These are phyloP conservation scores for Vigna angularis DNA, from an alignment of 306 rosid genomes.

Conservation along the genomic window DNA sequence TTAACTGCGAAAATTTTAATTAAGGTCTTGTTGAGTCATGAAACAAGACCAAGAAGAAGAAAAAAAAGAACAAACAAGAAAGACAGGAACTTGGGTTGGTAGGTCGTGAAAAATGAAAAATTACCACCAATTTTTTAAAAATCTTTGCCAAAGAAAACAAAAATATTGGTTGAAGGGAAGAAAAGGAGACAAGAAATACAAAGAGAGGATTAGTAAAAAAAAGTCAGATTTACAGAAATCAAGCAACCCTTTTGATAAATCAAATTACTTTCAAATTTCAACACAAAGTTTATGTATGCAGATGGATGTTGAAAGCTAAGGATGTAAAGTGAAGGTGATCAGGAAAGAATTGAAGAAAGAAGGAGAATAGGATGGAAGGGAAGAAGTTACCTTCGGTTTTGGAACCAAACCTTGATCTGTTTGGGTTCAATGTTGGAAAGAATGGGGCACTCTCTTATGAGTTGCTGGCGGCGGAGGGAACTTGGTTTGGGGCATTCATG, in stretches of 20 bases:
- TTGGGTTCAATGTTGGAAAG: conserved; percentile 95
- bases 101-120: neutral
- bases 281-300: neutral
- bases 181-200: neutral
- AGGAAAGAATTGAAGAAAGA: neutral
- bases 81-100: conserved; percentile 6
- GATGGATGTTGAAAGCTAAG: neutral
- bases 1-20: neutral
- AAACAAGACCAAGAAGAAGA: neutral
- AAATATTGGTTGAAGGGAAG: neutral
- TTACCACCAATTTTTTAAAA: neutral
- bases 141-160: neutral
- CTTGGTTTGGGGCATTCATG: conserved; percentile 98
- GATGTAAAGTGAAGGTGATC: neutral
- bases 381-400: conserved; percentile 74
- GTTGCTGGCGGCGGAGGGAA: conserved; percentile 96
- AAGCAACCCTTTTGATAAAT: conserved; percentile 17
- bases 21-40: neutral
- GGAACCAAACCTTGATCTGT: conserved; percentile 99
- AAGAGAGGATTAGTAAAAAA: neutral
- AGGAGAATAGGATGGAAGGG: neutral
- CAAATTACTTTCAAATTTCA: neutral
- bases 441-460: conserved; percentile 93
- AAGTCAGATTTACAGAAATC: neutral
- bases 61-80: neutral